These are phyloP conservation scores for Curvularia verruculosa DNA, from an alignment of 2,329 filamentous ascomycete species.

Conservation along the genomic window DNA sequence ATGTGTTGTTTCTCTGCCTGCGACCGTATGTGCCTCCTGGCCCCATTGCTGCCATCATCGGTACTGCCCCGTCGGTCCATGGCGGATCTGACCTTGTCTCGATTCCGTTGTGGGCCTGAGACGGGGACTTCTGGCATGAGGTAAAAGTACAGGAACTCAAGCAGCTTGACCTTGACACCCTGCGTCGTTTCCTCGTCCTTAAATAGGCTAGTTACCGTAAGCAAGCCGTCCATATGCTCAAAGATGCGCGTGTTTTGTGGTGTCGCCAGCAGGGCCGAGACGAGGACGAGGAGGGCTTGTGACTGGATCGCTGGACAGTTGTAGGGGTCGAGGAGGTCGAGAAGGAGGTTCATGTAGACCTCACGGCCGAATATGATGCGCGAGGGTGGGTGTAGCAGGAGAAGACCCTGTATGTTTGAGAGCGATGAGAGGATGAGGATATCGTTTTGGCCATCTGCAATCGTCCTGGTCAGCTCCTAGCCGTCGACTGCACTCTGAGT, in stretches of 20 bases:
- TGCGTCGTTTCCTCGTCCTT: slow-evolving; percentile 83
- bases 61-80: slow-evolving; percentile 43
- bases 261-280: slow-evolving; percentile 83
- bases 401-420: slow-evolving; percentile 84
- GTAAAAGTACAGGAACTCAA: slow-evolving; percentile 98
- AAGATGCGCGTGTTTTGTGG: slow-evolving; percentile 91
- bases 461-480: slow-evolving; percentile 1
- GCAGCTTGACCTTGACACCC: slow-evolving; percentile 92
- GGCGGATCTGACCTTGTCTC: slow-evolving; percentile 41
- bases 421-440: slow-evolving; percentile 85
- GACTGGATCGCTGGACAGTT: slow-evolving; percentile 94
- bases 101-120: slow-evolving; percentile 47
- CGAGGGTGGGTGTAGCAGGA: slow-evolving; percentile 89
- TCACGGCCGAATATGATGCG: slow-evolving; percentile 86
- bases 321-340: slow-evolving; percentile 88
- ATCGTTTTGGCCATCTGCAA: slow-evolving; percentile 77
- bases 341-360: slow-evolving; percentile 93
- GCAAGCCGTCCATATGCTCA: slow-evolving; percentile 86
- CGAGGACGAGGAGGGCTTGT: slow-evolving; percentile 85
- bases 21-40: slow-evolving; percentile 56
- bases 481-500: not conserved
- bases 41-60: slow-evolving; percentile 36
- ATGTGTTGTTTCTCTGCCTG: slow-evolving; percentile 83
- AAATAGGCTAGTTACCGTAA: slow-evolving; percentile 91
- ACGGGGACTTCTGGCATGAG: slow-evolving; percentile 84